These are phyloP conservation scores for Drechmeria coniospora DNA, from an alignment of 2,329 filamentous ascomycete species.

Conservation along the genomic window DNA sequence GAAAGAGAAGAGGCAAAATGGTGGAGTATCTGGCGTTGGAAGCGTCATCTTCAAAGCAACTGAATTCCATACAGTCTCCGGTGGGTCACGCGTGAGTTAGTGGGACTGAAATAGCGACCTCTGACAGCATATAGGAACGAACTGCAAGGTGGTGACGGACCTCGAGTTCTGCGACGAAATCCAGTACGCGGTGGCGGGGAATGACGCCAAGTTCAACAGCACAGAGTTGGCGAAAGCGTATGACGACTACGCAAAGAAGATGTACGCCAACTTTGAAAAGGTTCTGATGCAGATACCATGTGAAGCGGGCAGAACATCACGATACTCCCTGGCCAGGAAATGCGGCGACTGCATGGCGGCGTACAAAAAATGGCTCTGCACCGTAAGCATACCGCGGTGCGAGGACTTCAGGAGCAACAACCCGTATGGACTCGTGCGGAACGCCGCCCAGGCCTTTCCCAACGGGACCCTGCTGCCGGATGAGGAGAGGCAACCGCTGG, in stretches of 20 bases:
- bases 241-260: constrained; percentile 53
- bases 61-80: constrained; percentile 62
- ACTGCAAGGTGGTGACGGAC: constrained; percentile 74
- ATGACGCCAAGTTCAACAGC: constrained; percentile 46
- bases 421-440: constrained; percentile 38
- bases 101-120: background rate
- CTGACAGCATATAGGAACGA: constrained; percentile 38
- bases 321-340: constrained; percentile 65
- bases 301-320: constrained; percentile 54
- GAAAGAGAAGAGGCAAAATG: constrained; percentile 20
- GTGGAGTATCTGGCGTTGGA: constrained; percentile 40
- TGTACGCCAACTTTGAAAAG: constrained; percentile 67
- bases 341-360: constrained; percentile 64
- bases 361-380: constrained; percentile 93
- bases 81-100: constrained; percentile 30
- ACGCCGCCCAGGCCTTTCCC: constrained; percentile 53
- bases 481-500: constrained; percentile 12
- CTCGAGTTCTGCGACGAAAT: constrained; percentile 80
- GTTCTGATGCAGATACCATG: constrained; percentile 76
- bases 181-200: constrained; percentile 82
- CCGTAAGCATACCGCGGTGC: constrained; percentile 83
- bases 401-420: constrained; percentile 55
- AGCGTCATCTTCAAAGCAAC: constrained; percentile 59
- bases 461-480: constrained; percentile 44
- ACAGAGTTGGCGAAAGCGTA: constrained; percentile 55